Percentiles rank a stretch among this genome's conserved stretches.
Evolutionary conservation across 2,329 filamentous ascomycete species (phyloP).

Genomic region (Fusarium sp.): DNA sequence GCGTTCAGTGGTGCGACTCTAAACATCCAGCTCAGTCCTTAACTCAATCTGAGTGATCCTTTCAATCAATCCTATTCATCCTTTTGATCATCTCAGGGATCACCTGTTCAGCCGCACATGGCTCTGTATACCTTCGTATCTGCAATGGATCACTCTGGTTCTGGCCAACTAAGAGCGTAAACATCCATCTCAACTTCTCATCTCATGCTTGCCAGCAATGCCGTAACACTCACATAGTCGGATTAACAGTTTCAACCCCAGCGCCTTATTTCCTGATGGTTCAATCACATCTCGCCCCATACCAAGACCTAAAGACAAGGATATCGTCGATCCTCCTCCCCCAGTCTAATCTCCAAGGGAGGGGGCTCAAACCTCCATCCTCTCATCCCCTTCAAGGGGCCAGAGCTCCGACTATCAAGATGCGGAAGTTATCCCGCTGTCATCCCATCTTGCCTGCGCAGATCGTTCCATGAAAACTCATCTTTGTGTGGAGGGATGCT

Average conservation of each 20-base stretch:
- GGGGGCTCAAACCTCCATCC: conserved; percentile 15
- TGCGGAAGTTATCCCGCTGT: conserved; percentile 31
- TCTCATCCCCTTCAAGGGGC: conserved; percentile 10
- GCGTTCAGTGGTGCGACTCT: conserved; percentile 33
- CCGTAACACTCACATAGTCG: neutral
- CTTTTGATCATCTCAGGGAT: conserved; percentile 20
- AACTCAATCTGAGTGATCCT: neutral
- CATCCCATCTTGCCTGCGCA: conserved; percentile 24
- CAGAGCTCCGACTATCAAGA: conserved; percentile 6
- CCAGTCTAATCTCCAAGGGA: conserved; percentile 22
- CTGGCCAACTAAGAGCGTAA: neutral
- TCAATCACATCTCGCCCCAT: neutral
- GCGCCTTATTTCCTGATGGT: neutral
- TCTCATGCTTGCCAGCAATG: neutral
- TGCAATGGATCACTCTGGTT: neutral
- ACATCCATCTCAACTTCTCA: neutral
- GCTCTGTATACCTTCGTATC: neutral
- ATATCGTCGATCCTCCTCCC: conserved; percentile 31
- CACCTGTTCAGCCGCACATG: conserved; percentile 23
- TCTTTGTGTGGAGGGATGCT: neutral
- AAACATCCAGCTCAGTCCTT: conserved; percentile 5
- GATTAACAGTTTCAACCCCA: neutral
- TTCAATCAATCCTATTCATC: conserved; percentile 20
- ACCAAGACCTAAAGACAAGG: conserved; percentile 25
- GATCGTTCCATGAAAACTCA: neutral